Conservation (phyloP, 495 filamentous ascomycete species). For the Penicillium pancosmium region DNA sequence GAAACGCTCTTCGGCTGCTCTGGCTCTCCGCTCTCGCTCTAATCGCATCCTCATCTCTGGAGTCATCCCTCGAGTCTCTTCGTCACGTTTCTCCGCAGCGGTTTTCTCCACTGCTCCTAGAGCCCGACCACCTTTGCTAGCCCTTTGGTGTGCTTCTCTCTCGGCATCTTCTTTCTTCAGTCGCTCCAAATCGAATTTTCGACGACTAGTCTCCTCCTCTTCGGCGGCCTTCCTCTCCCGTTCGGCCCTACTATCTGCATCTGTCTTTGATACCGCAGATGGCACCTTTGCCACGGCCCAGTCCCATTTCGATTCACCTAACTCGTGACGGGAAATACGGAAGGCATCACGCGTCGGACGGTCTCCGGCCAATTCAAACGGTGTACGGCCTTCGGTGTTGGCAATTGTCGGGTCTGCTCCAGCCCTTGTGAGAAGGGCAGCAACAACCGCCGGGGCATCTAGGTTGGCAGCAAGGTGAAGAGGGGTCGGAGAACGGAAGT, state of each 20-base stretch:
- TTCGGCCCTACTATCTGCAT: constrained; percentile 65
- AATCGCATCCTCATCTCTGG: constrained; percentile 79
- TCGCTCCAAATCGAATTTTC: constrained; percentile 65
- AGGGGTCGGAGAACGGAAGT: constrained; percentile 83
- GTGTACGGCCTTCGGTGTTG: constrained; percentile 69
- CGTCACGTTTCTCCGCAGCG: constrained; percentile 73
- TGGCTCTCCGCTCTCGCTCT: constrained; percentile 79
- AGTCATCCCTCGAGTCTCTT: constrained; percentile 82
- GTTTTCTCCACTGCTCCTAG: constrained; percentile 63
- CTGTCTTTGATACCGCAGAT: constrained; percentile 62
- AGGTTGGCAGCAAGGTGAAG: constrained; percentile 84
- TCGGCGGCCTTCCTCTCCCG: constrained; percentile 61
- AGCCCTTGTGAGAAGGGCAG: constrained; percentile 75
- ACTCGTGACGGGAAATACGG: constrained; percentile 77
- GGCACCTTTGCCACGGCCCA: constrained; percentile 80
- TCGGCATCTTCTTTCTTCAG: constrained; percentile 67
- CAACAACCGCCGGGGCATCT: constrained; percentile 72
- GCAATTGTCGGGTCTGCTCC: constrained; percentile 69
- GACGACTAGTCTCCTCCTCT: constrained; percentile 59
- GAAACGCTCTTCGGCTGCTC: constrained; percentile 87
- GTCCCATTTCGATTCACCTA: constrained; percentile 77
- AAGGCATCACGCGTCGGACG: constrained; percentile 88
- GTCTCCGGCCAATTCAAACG: constrained; percentile 88
- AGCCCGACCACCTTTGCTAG: constrained; percentile 48
- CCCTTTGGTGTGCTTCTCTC: constrained; percentile 41